phyloP scores from a whole-genome alignment of 2,329 filamentous ascomycete species.

The Xylaria sp. region DNA sequence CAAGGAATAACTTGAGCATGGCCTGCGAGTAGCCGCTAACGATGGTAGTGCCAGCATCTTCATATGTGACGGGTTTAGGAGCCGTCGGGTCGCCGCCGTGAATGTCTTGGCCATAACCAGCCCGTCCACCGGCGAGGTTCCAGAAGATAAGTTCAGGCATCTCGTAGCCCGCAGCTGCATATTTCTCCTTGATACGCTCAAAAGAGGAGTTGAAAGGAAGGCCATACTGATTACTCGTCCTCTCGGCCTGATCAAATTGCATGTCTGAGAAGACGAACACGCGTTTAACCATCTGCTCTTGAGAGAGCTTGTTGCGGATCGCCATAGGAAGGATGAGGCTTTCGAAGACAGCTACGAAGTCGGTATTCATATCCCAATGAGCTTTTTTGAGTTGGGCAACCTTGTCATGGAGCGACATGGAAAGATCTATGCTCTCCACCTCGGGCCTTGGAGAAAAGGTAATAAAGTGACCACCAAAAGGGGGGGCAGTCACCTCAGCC shows the following conservation, averaged over 20 bases:
- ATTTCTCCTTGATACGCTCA: constrained; percentile 60
- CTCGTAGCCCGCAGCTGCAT: constrained; percentile 62
- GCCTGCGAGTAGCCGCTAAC: constrained; percentile 68
- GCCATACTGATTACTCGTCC: constrained; percentile 47
- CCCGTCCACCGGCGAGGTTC: constrained; percentile 62
- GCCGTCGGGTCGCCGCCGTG: constrained; percentile 48
- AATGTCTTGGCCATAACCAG: constrained; percentile 32
- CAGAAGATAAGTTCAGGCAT: constrained; percentile 70
- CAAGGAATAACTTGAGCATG: constrained; percentile 67
- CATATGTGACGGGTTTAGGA: constrained; percentile 61
- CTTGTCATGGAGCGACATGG: constrained; percentile 55
- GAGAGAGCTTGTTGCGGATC: constrained; percentile 58
- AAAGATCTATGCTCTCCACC: constrained; percentile 55
- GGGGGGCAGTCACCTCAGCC: constrained; percentile 61
- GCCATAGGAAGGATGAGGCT: constrained; percentile 65
- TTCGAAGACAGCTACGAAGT: constrained; percentile 66
- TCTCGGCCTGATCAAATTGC: constrained; percentile 62
- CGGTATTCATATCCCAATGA: constrained; percentile 57
- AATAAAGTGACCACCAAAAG: constrained; percentile 66
- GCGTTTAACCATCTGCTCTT: constrained; percentile 69
- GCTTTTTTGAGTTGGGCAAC: constrained; percentile 46
- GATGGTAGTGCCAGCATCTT: constrained; percentile 57
- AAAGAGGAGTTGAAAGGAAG: constrained; percentile 61
- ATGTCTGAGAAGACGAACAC: constrained; percentile 71
- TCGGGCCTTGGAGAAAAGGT: constrained; percentile 59